phyloP scores from a whole-genome alignment of 495 filamentous ascomycete genomes.

The Aspergillus diversus region DNA sequence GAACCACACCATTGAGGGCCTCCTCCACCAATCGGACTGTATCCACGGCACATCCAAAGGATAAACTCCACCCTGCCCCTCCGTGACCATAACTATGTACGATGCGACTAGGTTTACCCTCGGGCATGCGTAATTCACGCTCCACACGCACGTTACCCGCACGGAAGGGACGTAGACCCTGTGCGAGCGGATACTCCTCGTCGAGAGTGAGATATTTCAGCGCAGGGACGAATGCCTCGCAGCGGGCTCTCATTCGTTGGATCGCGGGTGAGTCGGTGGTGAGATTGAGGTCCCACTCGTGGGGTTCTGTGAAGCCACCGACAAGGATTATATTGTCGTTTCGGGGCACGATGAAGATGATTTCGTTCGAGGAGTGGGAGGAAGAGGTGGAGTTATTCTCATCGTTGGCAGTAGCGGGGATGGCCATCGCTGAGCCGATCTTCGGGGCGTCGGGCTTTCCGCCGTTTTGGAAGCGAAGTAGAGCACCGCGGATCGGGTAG shows the following conservation, averaged over 20 bases:
- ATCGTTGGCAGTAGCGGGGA: conserved; percentile 21
- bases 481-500: conserved; percentile 50
- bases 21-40: conserved; percentile 9
- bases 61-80: conserved; percentile 50
- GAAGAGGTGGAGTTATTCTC: conserved; percentile 27
- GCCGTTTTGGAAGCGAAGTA: conserved; percentile 56
- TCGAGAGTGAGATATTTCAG: conserved; percentile 49
- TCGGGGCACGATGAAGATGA: conserved; percentile 55
- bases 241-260: conserved; percentile 47
- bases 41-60: conserved; percentile 36
- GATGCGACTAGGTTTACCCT: conserved; percentile 37
- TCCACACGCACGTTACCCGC: conserved; percentile 48
- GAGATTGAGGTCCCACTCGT: conserved; percentile 45
- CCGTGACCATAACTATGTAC: conserved; percentile 56
- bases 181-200: conserved; percentile 47
- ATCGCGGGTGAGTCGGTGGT: conserved; percentile 46
- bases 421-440: conserved; percentile 43
- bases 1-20: neutral
- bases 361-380: conserved; percentile 35
- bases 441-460: conserved; percentile 49
- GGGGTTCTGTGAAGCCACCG: conserved; percentile 45
- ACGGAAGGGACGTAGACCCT: conserved; percentile 49
- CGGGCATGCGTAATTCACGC: conserved; percentile 37
- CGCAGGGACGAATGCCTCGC: conserved; percentile 46
- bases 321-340: conserved; percentile 54